Base-by-base conservation (phyloP, 495 filamentous ascomycete genomes). In the Neurospora terricola region DNA sequence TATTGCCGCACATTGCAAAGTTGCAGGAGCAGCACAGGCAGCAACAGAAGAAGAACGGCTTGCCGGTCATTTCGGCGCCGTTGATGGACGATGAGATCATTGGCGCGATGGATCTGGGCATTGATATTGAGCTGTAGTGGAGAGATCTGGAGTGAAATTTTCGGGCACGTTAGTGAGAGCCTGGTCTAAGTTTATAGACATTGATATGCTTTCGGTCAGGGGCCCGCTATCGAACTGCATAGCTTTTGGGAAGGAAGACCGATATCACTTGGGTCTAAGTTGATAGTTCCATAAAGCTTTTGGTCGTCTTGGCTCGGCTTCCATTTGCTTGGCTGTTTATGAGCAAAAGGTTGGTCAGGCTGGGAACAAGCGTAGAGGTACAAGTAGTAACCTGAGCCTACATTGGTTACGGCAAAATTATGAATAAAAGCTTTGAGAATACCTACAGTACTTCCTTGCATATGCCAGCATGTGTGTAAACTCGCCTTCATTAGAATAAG, bases 11-110 rank as follows among this genome's bases (percentile, higher is more conserved):
- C 70, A 78, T 88, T 18, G 83, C 84, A 70, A 87, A 86, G 72
- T 77, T 86, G 69, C 83, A 84, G 73, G 81, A 87, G 75, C 87
- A 89, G 82, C 87, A 90, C 82, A 86, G 86, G 74, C 81, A 82
- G 36, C 78, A 80, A 70, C 86, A 88, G 74, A 66, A 36, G 54
- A 85, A 83, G 75, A 88, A 85, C 40, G 90, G 90, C 8, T 81
- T 92, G 73, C 86, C 88, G 1, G 86, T 87, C 42, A 90, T 94
- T 72, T 86, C 89, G 69, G 88, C 90, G 77, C 90, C 91, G 23
- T 88, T 94, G 70, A 91, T 90, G 82, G 92, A 94, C 72, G 93
- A 96, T 75, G 93, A 95, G 79, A 91, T 94, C 74, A 93, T 96
- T 78, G 93, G 90, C 0, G 87, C 90, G 16, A 81, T 95, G 79